Evolutionary conservation across 164 flowering plant genomes (phyloP).

Genomic region (Cinnamomum chago): DNA sequence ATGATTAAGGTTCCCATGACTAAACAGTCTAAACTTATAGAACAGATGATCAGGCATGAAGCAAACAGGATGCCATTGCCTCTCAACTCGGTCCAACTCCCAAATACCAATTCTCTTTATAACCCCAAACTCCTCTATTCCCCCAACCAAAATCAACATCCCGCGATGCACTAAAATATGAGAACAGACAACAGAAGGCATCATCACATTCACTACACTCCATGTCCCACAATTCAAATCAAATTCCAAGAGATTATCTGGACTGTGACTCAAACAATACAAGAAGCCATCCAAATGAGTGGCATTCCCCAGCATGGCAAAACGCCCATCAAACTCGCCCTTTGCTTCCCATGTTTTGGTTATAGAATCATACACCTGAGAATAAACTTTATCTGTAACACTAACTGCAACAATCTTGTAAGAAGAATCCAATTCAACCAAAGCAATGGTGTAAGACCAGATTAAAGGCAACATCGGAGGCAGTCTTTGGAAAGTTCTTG

Average conservation of each 20-base stretch:
- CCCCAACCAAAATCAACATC: slow-evolving; percentile 17
- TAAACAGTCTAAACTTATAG: slow-evolving; percentile 5
- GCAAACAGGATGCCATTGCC: slow-evolving; percentile 11
- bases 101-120: slow-evolving; percentile 15
- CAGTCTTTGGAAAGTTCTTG: slow-evolving; percentile 4
- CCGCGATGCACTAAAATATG: slow-evolving; percentile 8
- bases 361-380: slow-evolving; percentile 16
- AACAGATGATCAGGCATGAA: slow-evolving; percentile 23
- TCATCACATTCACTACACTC: slow-evolving; percentile 1
- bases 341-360: slow-evolving; percentile 12
- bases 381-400: slow-evolving; percentile 11
- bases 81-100: slow-evolving; percentile 11
- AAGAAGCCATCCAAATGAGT: slow-evolving; percentile 14
- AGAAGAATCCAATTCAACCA: slow-evolving; percentile 1
- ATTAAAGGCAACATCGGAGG: slow-evolving; percentile 15
- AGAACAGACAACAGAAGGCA: slow-evolving; percentile 10
- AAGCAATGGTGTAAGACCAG: slow-evolving; percentile 9
- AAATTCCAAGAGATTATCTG: slow-evolving; percentile 13
- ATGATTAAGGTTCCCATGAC: slow-evolving; percentile 11
- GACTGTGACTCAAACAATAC: slow-evolving; percentile 17
- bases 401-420: slow-evolving; percentile 15
- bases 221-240: slow-evolving; percentile 12
- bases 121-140: slow-evolving; percentile 17
- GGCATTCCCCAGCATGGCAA: slow-evolving; percentile 17
- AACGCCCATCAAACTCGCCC: slow-evolving; percentile 12